phyloP scores from a whole-genome alignment of 495 filamentous ascomycete genomes.

The Halenospora varia region DNA sequence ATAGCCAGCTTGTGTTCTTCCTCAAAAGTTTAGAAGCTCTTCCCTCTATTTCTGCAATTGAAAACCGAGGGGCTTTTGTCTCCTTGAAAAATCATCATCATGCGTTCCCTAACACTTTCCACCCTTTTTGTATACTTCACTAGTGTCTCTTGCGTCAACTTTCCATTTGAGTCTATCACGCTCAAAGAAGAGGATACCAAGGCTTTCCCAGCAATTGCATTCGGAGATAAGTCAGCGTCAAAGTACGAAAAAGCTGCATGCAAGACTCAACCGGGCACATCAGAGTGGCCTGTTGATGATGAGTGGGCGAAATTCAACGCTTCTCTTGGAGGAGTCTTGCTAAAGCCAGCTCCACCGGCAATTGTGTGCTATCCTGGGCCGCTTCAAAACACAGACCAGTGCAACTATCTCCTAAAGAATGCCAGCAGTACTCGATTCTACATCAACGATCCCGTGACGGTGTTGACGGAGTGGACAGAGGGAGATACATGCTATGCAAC shows the following conservation, averaged over 20 bases:
- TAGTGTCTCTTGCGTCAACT: conserved; percentile 15
- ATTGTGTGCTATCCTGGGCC: conserved; percentile 49
- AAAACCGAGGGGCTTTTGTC: neutral
- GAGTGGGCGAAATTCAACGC: conserved; percentile 41
- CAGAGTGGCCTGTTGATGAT: conserved; percentile 35
- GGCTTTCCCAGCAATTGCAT: conserved; percentile 29
- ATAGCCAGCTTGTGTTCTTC: no score
- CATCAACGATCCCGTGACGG: conserved; percentile 19
- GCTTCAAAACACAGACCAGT: conserved; percentile 39
- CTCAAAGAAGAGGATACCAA: conserved; percentile 27
- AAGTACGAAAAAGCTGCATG: conserved; percentile 9
- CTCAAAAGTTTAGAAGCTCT: no score
- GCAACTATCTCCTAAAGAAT: conserved; percentile 24
- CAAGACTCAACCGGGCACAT: conserved; percentile 16
- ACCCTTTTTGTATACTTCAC: neutral
- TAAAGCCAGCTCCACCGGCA: conserved; percentile 35
- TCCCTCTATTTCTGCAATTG: neutral
- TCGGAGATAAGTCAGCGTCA: conserved; percentile 21
- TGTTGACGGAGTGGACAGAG: conserved; percentile 31
- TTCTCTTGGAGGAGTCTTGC: conserved; percentile 34
- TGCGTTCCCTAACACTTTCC: neutral
- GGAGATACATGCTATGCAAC: conserved; percentile 37
- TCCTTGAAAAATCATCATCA: neutral
- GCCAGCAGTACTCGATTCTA: conserved; percentile 5
- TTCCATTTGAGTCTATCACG: conserved; percentile 35